Percentiles rank a stretch among this genome's conserved stretches.
Evolutionary conservation across 805 yeast species (phyloP).

Genomic region (Metschnikowia noctiluminum): DNA sequence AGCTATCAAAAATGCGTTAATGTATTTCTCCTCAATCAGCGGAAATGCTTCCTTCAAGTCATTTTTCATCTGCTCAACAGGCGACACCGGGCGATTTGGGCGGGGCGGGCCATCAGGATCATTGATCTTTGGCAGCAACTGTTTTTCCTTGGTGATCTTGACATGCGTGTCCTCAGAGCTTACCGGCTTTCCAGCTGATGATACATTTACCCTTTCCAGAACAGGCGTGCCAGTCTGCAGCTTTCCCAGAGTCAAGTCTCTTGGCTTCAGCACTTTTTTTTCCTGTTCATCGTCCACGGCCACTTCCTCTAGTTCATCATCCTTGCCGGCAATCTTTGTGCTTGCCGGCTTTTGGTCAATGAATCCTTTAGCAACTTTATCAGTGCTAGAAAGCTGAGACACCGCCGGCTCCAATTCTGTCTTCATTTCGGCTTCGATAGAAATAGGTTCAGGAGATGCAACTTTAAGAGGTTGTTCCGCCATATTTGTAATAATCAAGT

Average conservation of each 20-base stretch:
- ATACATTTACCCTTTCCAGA: no score
- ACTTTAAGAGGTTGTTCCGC: constrained; percentile 26
- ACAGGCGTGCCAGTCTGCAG: neutral
- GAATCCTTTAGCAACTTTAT: neutral
- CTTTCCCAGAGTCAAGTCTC: neutral
- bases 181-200: neutral
- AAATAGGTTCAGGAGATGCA: constrained; percentile 35
- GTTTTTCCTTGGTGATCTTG: neutral
- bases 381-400: neutral
- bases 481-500: neutral
- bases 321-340: neutral
- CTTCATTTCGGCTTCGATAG: constrained; percentile 16
- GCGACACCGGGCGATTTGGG: constrained; percentile 60
- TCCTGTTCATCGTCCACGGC: neutral
- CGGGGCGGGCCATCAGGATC: constrained; percentile 30
- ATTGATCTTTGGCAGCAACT: neutral
- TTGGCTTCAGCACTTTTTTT: neutral
- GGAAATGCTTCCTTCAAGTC: constrained; percentile 88
- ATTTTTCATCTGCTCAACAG: constrained; percentile 49
- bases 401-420: neutral
- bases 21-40: constrained; percentile 59
- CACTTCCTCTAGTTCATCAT: constrained; percentile 7
- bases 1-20: constrained; percentile 82
- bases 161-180: neutral
- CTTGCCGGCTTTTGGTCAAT: neutral